Conservation (phyloP, 306 rosid species). For the Medicago truncatula region MtrunA17r5.0-ANR NC_053045.1:55031001-55031500, state of each 20-base stretch:
- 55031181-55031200: constrained; percentile 27
- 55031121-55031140: background rate
- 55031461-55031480: background rate
- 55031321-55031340: background rate
- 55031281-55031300: background rate
- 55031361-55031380: constrained; percentile 1
- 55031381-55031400: background rate
- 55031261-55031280: background rate
- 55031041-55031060: background rate
- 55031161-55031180: constrained; percentile 3
- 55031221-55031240: constrained; percentile 8
- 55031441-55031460: background rate
- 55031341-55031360: background rate
- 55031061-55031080: background rate
- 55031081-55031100: too few species aligned
- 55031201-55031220: background rate
- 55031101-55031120: too few species aligned
- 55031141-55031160: constrained; percentile 4
- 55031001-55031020: background rate
- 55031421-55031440: background rate
- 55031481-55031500: background rate
- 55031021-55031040: background rate
- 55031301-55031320: background rate
- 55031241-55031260: background rate
- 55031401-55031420: background rate